Conservation (phyloP, 2,329 filamentous ascomycete genomes). For the Penicillium sp. region DNA sequence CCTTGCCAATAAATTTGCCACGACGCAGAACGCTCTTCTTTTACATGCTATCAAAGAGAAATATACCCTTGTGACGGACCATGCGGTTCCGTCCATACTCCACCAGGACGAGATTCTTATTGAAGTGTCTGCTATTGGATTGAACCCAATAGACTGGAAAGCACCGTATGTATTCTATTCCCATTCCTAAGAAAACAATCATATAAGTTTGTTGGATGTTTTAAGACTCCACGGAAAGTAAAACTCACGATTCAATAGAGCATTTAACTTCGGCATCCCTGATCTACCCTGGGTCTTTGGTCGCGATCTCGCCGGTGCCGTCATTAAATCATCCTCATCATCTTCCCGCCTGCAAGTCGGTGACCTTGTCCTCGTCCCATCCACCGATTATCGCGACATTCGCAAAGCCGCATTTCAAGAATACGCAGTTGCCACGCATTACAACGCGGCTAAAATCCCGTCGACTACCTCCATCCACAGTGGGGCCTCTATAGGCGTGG, state of each 20-base stretch:
- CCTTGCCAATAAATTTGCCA: neutral
- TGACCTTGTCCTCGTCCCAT: slow-evolving; percentile 51
- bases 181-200: neutral
- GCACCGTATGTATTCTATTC: slow-evolving; percentile 53
- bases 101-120: slow-evolving; percentile 57
- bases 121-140: slow-evolving; percentile 60
- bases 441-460: slow-evolving; percentile 63
- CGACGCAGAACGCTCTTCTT: slow-evolving; percentile 37
- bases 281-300: slow-evolving; percentile 65
- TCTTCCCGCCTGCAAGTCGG: slow-evolving; percentile 52
- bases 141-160: slow-evolving; percentile 77
- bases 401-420: slow-evolving; percentile 70
- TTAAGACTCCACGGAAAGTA: neutral
- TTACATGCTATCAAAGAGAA: slow-evolving; percentile 49
- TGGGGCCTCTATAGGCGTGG: slow-evolving; percentile 64
- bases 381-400: slow-evolving; percentile 69
- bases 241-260: slow-evolving; percentile 40
- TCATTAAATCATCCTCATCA: slow-evolving; percentile 48
- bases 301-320: slow-evolving; percentile 63
- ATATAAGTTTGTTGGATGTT: neutral
- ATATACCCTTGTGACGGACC: slow-evolving; percentile 45
- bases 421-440: slow-evolving; percentile 62
- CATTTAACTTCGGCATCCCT: slow-evolving; percentile 68
- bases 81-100: slow-evolving; percentile 46
- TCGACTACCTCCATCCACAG: slow-evolving; percentile 49